phyloP scores from a whole-genome alignment of 163 green algal species.

The Coccomyxa subellipsoidea region DNA sequence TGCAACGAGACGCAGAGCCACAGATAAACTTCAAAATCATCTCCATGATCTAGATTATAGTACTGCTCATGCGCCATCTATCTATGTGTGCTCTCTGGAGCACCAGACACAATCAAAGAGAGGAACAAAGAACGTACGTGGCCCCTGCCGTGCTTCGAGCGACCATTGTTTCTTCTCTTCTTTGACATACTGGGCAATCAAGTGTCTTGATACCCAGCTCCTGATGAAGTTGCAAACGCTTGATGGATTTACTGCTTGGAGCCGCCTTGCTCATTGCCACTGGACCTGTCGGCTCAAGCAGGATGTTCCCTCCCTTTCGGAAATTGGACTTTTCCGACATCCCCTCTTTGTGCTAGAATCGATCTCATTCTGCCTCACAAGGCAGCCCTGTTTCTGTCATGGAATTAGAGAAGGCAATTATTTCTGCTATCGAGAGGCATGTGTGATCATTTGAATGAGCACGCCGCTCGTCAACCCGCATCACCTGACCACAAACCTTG shows the following conservation, averaged over 20 bases:
- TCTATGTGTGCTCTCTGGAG: too few relatives aligned
- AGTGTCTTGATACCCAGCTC: neutral
- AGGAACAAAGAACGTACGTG: slow-evolving; percentile 56
- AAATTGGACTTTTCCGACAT: neutral
- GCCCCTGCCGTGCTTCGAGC: slow-evolving; percentile 86
- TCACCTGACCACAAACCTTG: too few relatives aligned
- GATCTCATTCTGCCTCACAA: too few relatives aligned
- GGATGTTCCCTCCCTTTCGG: neutral
- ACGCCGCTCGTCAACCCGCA: too few relatives aligned
- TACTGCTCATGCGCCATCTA: too few relatives aligned
- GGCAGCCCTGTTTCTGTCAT: too few relatives aligned
- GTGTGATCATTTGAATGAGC: too few relatives aligned
- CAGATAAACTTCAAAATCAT: too few relatives aligned
- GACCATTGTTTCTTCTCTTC: slow-evolving; percentile 85
- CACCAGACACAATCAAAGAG: neutral
- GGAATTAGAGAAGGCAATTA: neutral
- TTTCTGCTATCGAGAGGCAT: neutral
- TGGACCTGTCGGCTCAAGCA: neutral
- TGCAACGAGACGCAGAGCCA: too few relatives aligned
- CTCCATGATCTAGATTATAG: too few relatives aligned
- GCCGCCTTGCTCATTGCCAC: neutral
- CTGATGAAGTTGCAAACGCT: too few relatives aligned
- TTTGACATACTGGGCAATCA: slow-evolving; percentile 74
- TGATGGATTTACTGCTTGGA: neutral
- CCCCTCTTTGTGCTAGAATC: neutral